Percentiles rank a stretch among this genome's conserved stretches.
Evolutionary conservation across 495 filamentous ascomycete species (phyloP).

Genomic region (Tricharina praecox): DNA sequence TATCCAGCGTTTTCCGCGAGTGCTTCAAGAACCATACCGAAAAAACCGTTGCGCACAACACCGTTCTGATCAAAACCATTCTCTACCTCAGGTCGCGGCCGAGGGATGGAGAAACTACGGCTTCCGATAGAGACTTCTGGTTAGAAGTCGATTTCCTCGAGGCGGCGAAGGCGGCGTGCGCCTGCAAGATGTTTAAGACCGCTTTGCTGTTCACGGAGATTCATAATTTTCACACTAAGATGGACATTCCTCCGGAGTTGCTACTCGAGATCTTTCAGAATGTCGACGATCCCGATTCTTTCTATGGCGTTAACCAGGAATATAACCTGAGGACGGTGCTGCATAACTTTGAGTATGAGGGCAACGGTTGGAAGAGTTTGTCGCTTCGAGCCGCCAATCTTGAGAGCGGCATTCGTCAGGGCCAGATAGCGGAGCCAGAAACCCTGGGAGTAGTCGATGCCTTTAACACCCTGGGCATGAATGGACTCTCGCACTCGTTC

Average conservation of each 20-base stretch:
- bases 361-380: conserved; percentile 70
- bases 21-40: conserved; percentile 20
- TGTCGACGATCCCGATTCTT: conserved; percentile 87
- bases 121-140: conserved; percentile 65
- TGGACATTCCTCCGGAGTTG: conserved; percentile 39
- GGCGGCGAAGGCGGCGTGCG: conserved; percentile 58
- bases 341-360: conserved; percentile 76
- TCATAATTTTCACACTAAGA: conserved; percentile 29
- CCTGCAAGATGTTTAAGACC: conserved; percentile 72
- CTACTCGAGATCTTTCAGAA: conserved; percentile 70
- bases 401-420: conserved; percentile 55
- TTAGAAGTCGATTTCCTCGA: conserved; percentile 61
- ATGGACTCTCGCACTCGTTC: conserved; percentile 56
- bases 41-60: conserved; percentile 33
- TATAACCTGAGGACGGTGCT: conserved; percentile 60
- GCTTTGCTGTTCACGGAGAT: conserved; percentile 73
- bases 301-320: conserved; percentile 77
- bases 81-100: conserved; percentile 76
- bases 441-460: conserved; percentile 42
- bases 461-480: conserved; percentile 47
- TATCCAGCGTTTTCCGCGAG: conserved; percentile 34
- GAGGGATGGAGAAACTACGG: conserved; percentile 46
- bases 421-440: conserved; percentile 13
- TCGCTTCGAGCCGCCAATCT: conserved; percentile 83
- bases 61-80: conserved; percentile 56